Conservation (phyloP, 768 basidiomycete genomes). For the Leccinum truebloodii region DNA sequence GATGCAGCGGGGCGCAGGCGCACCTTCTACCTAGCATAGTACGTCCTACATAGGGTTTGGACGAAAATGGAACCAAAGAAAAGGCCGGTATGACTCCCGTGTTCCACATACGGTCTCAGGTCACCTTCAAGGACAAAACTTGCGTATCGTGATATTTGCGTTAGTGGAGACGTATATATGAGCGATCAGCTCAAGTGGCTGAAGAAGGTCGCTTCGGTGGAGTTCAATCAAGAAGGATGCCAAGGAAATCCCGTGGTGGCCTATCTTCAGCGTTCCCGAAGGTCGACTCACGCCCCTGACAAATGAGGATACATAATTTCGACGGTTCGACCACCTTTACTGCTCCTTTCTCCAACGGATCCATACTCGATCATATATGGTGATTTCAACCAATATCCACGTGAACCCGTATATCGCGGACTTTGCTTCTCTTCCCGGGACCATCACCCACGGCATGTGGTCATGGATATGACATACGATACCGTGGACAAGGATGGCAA, state of each 20-base stretch:
- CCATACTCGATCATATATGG: constrained; percentile 95
- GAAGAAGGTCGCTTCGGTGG: constrained; percentile 85
- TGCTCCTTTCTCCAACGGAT: constrained; percentile 87
- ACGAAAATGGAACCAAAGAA: too few species aligned
- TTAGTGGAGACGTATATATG: constrained; percentile 84
- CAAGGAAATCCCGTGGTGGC: constrained; percentile 93
- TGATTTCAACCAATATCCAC: constrained; percentile 97
- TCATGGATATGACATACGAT: constrained; percentile 99
- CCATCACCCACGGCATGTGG: constrained; percentile 98
- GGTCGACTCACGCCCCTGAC: constrained; percentile 77
- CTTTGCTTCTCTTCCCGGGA: constrained; percentile 89
- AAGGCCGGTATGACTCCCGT: constrained; percentile 33
- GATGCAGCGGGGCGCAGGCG: too few species aligned
- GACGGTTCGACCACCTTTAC: constrained; percentile 66
- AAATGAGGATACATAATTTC: constrained; percentile 83
- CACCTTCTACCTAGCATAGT: too few species aligned
- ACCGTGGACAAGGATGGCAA: constrained; percentile 95
- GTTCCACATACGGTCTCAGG: constrained; percentile 86
- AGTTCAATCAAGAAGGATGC: constrained; percentile 83
- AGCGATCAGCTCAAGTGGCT: constrained; percentile 86
- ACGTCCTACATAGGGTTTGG: too few species aligned
- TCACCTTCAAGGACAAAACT: constrained; percentile 89
- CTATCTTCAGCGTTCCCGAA: constrained; percentile 78
- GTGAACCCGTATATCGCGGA: constrained; percentile 98
- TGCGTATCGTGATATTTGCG: constrained; percentile 76